Conservation (phyloP, 495 filamentous ascomycete genomes). For the Aspergillus olivimuriae region DNA sequence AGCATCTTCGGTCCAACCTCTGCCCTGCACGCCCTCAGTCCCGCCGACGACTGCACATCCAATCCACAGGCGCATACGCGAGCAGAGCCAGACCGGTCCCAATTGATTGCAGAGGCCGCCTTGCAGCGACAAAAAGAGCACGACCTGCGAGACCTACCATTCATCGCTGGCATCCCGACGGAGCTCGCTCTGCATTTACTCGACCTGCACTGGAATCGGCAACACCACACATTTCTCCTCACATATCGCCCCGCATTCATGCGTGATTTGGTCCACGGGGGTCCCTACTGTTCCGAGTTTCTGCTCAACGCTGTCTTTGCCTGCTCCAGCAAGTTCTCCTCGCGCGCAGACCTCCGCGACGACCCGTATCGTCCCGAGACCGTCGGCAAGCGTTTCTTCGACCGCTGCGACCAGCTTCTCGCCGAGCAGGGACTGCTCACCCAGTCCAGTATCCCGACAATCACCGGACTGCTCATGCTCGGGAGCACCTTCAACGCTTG, state of each 20-base stretch:
- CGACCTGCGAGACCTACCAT: background rate
- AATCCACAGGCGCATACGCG: background rate
- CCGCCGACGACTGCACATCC: background rate
- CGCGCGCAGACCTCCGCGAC: constrained; percentile 22
- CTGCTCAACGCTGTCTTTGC: constrained; percentile 35
- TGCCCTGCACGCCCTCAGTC: constrained; percentile 2
- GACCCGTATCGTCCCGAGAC: constrained; percentile 21
- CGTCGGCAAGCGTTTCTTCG: constrained; percentile 22
- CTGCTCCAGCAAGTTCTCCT: constrained; percentile 24
- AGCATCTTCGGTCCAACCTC: constrained; percentile 6
- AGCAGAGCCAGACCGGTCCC: constrained; percentile 4
- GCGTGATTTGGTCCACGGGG: constrained; percentile 25
- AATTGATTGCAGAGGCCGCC: constrained; percentile 11
- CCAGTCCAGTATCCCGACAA: constrained; percentile 21
- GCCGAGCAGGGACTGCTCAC: constrained; percentile 11
- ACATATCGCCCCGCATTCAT: constrained; percentile 37
- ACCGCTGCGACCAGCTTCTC: constrained; percentile 19
- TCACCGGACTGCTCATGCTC: constrained; percentile 18
- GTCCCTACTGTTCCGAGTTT: constrained; percentile 30
- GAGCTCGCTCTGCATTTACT: constrained; percentile 25
- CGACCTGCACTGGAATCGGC: constrained; percentile 25
- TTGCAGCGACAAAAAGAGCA: constrained; percentile 9
- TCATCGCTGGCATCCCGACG: constrained; percentile 6
- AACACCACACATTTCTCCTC: constrained; percentile 26
- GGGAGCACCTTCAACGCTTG: constrained; percentile 17